These are phyloP conservation scores for Neonectria hederae DNA, from an alignment of 2,329 filamentous ascomycete genomes.

Conservation along the genomic window DNA sequence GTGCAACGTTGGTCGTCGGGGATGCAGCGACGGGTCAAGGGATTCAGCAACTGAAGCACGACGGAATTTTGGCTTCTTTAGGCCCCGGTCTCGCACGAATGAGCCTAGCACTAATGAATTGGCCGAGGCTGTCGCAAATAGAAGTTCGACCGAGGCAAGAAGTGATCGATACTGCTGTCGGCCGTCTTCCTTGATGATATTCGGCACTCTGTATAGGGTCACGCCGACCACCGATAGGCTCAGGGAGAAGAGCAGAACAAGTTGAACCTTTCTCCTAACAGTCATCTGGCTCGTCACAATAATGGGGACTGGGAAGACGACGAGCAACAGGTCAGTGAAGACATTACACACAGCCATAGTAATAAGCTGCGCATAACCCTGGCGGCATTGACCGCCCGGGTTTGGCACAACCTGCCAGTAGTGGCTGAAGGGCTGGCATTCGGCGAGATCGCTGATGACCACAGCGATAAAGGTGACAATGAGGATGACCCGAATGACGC, in stretches of 20 bases:
- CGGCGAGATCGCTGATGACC: conserved; percentile 80
- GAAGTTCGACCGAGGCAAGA: conserved; percentile 87
- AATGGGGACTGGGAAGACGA: conserved; percentile 89
- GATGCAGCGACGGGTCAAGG: conserved; percentile 57
- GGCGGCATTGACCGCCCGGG: conserved; percentile 84
- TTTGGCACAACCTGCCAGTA: conserved; percentile 89
- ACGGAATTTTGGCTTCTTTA: conserved; percentile 89
- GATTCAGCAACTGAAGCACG: conserved; percentile 71
- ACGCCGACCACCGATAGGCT: conserved; percentile 83
- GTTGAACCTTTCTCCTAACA: conserved; percentile 79
- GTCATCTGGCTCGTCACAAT: conserved; percentile 82
- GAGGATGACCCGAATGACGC: conserved; percentile 79
- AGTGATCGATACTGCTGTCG: conserved; percentile 89
- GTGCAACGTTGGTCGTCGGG: conserved; percentile 61
- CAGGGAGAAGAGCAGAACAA: conserved; percentile 83
- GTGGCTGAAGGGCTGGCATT: conserved; percentile 80
- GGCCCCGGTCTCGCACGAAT: conserved; percentile 87
- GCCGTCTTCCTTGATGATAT: conserved; percentile 75
- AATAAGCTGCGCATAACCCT: conserved; percentile 86
- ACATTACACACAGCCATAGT: conserved; percentile 92
- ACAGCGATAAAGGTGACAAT: conserved; percentile 82
- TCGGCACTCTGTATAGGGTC: conserved; percentile 82
- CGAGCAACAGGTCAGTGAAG: conserved; percentile 85
- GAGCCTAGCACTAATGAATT: conserved; percentile 92
- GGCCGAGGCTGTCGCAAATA: conserved; percentile 86